Base-by-base conservation (phyloP, 805 yeast genomes). In the Suhomyces canberraensis region DNA sequence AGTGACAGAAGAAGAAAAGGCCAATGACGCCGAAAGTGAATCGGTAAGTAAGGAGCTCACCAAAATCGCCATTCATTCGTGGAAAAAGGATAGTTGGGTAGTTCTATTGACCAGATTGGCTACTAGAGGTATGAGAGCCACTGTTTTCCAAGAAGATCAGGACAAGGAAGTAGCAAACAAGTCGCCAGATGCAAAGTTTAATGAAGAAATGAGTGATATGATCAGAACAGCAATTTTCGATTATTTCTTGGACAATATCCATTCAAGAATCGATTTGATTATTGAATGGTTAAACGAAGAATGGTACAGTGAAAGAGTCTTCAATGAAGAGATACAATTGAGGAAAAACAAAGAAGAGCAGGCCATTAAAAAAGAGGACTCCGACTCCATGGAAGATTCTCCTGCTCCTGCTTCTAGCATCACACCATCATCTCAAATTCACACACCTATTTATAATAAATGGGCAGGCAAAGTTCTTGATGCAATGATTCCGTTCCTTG, bases 231-330 rank as follows among this genome's bases (percentile, higher is more conserved):
- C 87, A 16, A 63, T 93, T 8, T 81, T 83, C 42, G 78, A 80
- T 13, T 85, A 83, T 54, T 81, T 88, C 37, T 68, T 86, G 50
- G 80, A 73, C 8, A 86, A 84, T 52, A 79, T 90, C 48, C 83
- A 83, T 37, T 69, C 67, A 8, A 68, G 91, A 24, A 71, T 90
- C 9, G 95, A 86, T 40, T 61, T 82, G 24, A 79, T 88, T 14
- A 79, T 91, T 25, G 89, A 84, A 44, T 93, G 99, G 99, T 64
- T 93, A 37, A 90, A 84, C 51, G 98, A 93, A 61, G 98, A 93
- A 58, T 93, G 96, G 95, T 81, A 78, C 61, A 68, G 77, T 33
- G 85, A 81, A 51, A 63, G 52, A 39, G 73, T 74, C 3, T 49
- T 52, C 33, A 60, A 59, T 40, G 71, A 67, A 41, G 64, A 46